Percentiles rank a stretch among this genome's conserved stretches.
Conservation (phyloP, 495 filamentous ascomycete species). For the Pyronema domesticum region DNA sequence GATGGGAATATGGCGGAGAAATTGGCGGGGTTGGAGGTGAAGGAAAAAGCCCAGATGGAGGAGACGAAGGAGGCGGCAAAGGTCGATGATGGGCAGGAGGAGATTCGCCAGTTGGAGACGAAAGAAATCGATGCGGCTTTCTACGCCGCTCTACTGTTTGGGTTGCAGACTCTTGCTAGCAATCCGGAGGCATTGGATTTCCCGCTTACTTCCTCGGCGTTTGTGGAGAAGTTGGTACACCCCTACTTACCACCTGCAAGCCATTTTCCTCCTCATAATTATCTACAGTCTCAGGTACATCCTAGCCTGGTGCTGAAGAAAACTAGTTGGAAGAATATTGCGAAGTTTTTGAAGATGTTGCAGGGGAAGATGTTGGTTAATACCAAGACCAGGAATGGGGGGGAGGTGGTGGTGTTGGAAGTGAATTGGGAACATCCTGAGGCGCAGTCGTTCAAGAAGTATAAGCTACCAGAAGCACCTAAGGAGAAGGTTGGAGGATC, state of each 20-base stretch:
- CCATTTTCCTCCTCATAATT: slow-evolving; percentile 31
- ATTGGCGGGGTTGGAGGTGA: slow-evolving; percentile 28
- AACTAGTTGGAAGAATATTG: slow-evolving; percentile 56
- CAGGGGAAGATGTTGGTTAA: slow-evolving; percentile 47
- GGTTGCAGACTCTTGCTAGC: slow-evolving; percentile 35
- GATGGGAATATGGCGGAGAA: slow-evolving; percentile 3
- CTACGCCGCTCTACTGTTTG: slow-evolving; percentile 48
- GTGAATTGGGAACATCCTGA: slow-evolving; percentile 44
- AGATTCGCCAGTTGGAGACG: slow-evolving; percentile 26
- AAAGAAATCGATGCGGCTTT: slow-evolving; percentile 54
- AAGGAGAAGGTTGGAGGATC: slow-evolving; percentile 5
- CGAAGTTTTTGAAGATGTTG: slow-evolving; percentile 54
- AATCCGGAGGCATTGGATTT: slow-evolving; percentile 41
- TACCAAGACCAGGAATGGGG: slow-evolving; percentile 47
- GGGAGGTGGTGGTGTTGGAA: slow-evolving; percentile 48
- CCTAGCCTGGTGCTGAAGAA: slow-evolving; percentile 53
- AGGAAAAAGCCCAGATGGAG: slow-evolving; percentile 31
- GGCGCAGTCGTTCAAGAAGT: slow-evolving; percentile 42
- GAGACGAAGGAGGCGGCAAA: slow-evolving; percentile 30
- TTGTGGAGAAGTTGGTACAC: slow-evolving; percentile 47
- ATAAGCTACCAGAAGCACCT: slow-evolving; percentile 37
- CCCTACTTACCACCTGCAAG: slow-evolving; percentile 41
- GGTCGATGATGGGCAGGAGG: slow-evolving; percentile 26
- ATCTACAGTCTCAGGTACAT: slow-evolving; percentile 26
- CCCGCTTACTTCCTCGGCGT: slow-evolving; percentile 45